phyloP scores from a whole-genome alignment of 331 rosid genomes.

The Malus hybrid region DNA sequence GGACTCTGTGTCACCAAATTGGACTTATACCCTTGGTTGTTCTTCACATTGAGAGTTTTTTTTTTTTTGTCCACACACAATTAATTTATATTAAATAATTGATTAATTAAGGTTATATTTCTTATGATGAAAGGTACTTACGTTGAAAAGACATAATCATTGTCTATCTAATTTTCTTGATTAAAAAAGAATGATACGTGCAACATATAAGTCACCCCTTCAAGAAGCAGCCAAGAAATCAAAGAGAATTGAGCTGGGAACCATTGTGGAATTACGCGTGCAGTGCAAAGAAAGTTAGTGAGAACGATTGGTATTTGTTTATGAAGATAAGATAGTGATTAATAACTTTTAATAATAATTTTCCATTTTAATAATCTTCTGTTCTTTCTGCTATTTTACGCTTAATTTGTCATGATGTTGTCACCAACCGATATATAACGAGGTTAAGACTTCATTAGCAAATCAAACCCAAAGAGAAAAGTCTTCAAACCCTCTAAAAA shows the following conservation, averaged over 20 bases:
- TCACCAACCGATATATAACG: neutral
- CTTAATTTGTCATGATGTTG: neutral
- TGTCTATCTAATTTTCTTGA: constrained; percentile 8
- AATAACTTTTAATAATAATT: neutral
- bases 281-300: neutral
- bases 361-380: neutral
- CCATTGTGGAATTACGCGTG: constrained; percentile 9
- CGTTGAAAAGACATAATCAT: constrained; percentile 35
- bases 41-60: too few species aligned
- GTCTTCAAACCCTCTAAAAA: too few species aligned
- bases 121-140: constrained; percentile 26
- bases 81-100: neutral
- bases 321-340: constrained; percentile 10
- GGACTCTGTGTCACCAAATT: neutral
- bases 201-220: constrained; percentile 4
- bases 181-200: neutral
- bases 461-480: neutral
- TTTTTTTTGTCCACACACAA: neutral
- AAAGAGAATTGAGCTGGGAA: constrained; percentile 20
- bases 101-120: constrained; percentile 5
- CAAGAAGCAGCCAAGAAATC: constrained; percentile 29
- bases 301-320: constrained; percentile 6
- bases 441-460: neutral
- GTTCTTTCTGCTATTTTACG: neutral
- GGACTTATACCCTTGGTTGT: neutral